These are phyloP conservation scores for Rugonectria rugulosa DNA, from an alignment of 2,329 filamentous ascomycete species.

Conservation along the genomic window DNA sequence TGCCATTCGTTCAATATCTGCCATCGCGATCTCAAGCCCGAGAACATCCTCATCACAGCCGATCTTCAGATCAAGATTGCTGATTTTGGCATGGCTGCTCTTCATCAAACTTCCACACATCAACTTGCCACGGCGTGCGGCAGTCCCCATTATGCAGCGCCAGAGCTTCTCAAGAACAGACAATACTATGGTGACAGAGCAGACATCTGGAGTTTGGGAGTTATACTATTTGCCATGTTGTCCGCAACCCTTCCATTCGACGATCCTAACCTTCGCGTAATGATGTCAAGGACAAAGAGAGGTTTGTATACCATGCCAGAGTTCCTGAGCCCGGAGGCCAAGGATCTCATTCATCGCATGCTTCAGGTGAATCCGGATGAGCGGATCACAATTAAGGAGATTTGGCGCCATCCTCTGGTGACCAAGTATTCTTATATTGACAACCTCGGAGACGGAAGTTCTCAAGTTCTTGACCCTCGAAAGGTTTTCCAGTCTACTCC, in stretches of 20 bases:
- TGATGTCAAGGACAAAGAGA: conserved; percentile 68
- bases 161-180: conserved; percentile 81
- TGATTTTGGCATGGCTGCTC: conserved; percentile 96
- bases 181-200: conserved; percentile 85
- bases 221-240: conserved; percentile 88
- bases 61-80: conserved; percentile 87
- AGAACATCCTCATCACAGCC: conserved; percentile 89
- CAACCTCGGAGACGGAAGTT: conserved; percentile 63
- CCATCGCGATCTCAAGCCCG: conserved; percentile 94
- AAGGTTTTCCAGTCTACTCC: conserved; percentile 69
- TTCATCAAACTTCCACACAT: conserved; percentile 80
- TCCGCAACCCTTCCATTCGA: conserved; percentile 87
- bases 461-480: conserved; percentile 63
- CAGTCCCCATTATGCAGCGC: conserved; percentile 95
- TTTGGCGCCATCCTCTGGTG: conserved; percentile 89
- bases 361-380: conserved; percentile 79
- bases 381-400: conserved; percentile 80
- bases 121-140: conserved; percentile 90
- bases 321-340: conserved; percentile 71
- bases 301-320: conserved; percentile 68
- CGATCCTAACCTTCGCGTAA: conserved; percentile 65
- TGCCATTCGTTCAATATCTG: conserved; percentile 95
- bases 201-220: conserved; percentile 94
- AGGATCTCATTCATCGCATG: conserved; percentile 81
- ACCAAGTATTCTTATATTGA: conserved; percentile 83